Evolutionary conservation across 2,329 filamentous ascomycete species (phyloP), one percentile per base, ranked within the genome.

Genomic region (Sclerotinia glacialis): DNA sequence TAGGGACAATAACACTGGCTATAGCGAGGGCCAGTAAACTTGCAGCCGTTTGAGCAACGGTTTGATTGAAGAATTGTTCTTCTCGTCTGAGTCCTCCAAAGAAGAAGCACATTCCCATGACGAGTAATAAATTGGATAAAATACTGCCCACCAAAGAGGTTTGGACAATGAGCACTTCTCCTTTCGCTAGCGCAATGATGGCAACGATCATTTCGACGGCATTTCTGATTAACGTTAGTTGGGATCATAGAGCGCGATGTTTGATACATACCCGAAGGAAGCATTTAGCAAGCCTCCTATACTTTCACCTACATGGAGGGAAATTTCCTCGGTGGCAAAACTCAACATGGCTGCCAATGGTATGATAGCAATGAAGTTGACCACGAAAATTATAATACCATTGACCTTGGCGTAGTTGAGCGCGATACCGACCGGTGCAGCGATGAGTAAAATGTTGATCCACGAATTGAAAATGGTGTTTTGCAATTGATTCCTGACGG

Each of bases 311-410:
- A 88, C 89, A 67, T 88, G 84, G 64, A 93, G 79, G 3, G 93
- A 91, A 70, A 97, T 89, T 77, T 97, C 93, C 77, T 98, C 94
- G 0, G 94, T 97, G 0, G 92, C 91, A 74, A 90, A 96, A 72
- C 90, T 89, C 31, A 98, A 82, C 81, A 97, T 88, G 18, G 89
- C 91, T 3, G 94, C 94, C 50, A 97, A 83, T 0, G 93, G 93
- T 67, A 97, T 89, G 72, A 97, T 97, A 69, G 93, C 94, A 70
- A 97, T 85, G 74, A 97, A 97, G 80, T 97, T 97, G 78, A 97
- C 85, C 66, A 93, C 86, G 74, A 97, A 97, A 56, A 95, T 82
- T 42, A 83, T 84, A 67, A 89, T 82, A 3, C 83, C 81, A 74
- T 84, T 81, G 62, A 90, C 79, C 14, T 76, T 72, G 5, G 86